Conservation (phyloP, 176 grass and related monocot species). For the Carex littledalei region DNA sequence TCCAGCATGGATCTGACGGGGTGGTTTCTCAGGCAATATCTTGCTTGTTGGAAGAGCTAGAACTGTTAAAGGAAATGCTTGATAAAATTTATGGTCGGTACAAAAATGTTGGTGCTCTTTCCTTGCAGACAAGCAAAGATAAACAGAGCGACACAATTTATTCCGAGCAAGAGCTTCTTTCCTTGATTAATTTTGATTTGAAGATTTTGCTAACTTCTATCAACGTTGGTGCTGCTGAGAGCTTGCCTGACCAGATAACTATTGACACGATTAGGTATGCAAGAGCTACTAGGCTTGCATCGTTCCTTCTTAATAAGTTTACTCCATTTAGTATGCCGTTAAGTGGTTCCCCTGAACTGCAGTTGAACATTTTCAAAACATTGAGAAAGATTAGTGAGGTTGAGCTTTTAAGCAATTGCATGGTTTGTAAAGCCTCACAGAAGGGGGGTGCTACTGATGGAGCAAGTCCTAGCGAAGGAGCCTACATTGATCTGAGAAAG, state of each 20-base stretch:
- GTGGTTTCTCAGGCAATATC: conserved; percentile 62
- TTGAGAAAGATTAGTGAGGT: conserved; percentile 59
- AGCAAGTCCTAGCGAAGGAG: conserved; percentile 25
- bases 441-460: conserved; percentile 26
- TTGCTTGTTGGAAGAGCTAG: conserved; percentile 67
- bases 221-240: conserved; percentile 35
- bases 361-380: conserved; percentile 72
- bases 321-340: conserved; percentile 63
- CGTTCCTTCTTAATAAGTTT: conserved; percentile 66
- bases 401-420: conserved; percentile 55
- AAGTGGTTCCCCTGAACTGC: conserved; percentile 62
- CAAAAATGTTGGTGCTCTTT: conserved; percentile 32
- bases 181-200: conserved; percentile 86
- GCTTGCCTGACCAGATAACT: conserved; percentile 13
- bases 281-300: conserved; percentile 48
- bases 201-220: conserved; percentile 62
- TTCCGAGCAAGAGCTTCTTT: conserved; percentile 73
- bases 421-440: conserved; percentile 35
- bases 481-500: conserved; percentile 34
- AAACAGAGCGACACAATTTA: conserved; percentile 22
- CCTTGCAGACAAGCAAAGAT: conserved; percentile 29
- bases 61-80: conserved; percentile 60
- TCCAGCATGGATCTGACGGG: conserved; percentile 63
- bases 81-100: conserved; percentile 37
- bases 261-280: conserved; percentile 29